Conservation (phyloP, 2,329 filamentous ascomycete genomes). For the Emergomyces orientalis region DNA sequence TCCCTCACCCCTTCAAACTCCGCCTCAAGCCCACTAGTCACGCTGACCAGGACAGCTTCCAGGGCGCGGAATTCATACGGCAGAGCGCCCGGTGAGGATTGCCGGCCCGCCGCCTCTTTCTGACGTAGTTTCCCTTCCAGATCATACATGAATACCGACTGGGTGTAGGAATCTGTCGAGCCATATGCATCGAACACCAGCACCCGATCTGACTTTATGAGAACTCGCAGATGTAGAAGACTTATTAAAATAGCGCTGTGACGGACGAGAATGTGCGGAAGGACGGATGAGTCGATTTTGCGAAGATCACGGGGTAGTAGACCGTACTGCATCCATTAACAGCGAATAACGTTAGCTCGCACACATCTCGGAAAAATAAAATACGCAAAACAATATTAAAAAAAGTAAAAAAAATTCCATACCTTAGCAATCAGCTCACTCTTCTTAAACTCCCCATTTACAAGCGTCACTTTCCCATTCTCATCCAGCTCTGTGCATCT, state of each 20-base stretch:
- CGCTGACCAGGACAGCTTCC: conserved; percentile 88
- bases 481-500: conserved; percentile 94
- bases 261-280: conserved; percentile 90
- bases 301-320: conserved; percentile 87
- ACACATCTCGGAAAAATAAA: neutral
- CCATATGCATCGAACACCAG: conserved; percentile 95
- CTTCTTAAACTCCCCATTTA: conserved; percentile 96
- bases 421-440: conserved; percentile 93
- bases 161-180: conserved; percentile 85
- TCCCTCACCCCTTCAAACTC: conserved; percentile 92
- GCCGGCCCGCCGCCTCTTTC: conserved; percentile 46
- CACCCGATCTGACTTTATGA: conserved; percentile 91
- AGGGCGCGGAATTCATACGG: conserved; percentile 95
- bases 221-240: conserved; percentile 85
- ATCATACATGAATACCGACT: conserved; percentile 97
- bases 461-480: conserved; percentile 79
- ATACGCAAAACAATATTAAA: neutral
- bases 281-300: conserved; percentile 92
- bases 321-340: conserved; percentile 55
- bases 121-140: conserved; percentile 85
- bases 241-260: conserved; percentile 91
- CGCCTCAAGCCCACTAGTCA: conserved; percentile 81
- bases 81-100: conserved; percentile 49
- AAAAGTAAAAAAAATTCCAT: conserved; percentile 16
- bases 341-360: neutral